Percentiles rank a stretch among this genome's conserved stretches.
phyloP scores from a whole-genome alignment of 495 filamentous ascomycete species.

The Evernia prunastri region DNA sequence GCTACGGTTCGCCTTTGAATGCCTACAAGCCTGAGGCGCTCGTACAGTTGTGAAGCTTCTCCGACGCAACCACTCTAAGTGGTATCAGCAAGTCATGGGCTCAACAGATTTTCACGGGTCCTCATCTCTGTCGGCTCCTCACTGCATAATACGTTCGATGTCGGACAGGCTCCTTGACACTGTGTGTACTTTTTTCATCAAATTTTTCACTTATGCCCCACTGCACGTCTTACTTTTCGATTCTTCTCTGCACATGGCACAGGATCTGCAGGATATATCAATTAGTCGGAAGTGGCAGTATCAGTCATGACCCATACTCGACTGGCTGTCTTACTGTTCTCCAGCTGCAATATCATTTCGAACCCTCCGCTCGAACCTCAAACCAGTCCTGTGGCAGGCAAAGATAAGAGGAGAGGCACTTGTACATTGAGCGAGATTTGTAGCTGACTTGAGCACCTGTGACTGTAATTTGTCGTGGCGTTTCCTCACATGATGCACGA shows the following conservation, averaged over 20 bases:
- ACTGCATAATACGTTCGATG: neutral
- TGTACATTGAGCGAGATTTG: neutral
- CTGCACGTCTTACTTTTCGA: neutral
- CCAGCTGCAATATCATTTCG: neutral
- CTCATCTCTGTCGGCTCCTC: neutral
- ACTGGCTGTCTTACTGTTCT: neutral
- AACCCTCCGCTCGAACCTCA: neutral
- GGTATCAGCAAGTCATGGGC: neutral
- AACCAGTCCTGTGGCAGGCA: neutral
- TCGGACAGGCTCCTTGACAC: neutral
- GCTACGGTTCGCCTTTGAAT: constrained; percentile 17
- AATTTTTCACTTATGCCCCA: neutral
- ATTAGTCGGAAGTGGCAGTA: neutral
- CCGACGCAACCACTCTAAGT: neutral
- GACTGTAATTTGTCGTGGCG: neutral
- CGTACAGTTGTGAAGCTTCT: neutral
- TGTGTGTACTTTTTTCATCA: neutral
- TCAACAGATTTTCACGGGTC: neutral
- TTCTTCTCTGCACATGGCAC: neutral
- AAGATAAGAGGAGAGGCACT: neutral
- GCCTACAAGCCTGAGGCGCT: constrained; percentile 12
- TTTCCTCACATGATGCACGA: neutral
- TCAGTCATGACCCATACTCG: neutral
- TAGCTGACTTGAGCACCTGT: neutral
- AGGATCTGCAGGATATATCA: neutral